Base-by-base conservation (phyloP, 73 alveolate species). In the Blepharisma stoltei region DNA sequence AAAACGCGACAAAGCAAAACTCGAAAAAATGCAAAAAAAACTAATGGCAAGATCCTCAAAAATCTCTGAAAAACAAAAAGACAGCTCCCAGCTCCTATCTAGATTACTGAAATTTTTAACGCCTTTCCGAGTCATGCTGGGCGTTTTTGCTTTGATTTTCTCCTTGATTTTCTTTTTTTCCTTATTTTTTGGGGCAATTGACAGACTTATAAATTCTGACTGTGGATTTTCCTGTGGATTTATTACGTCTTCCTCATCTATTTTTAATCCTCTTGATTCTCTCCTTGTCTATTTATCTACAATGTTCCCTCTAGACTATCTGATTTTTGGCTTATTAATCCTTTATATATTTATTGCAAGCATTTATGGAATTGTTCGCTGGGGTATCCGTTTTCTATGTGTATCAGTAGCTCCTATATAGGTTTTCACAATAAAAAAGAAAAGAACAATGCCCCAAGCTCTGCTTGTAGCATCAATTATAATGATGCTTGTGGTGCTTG, bases 161-260 rank as follows among this genome's bases (percentile, higher is more conserved):
- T 54, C 88, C 7, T 25, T 71, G 21, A 54, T 78, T 37, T 55
- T 88, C 47, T 49, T 54, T 20, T 44, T 55, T 25, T 78, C 87
- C 9, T 41, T 67, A 48, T 76, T 71, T 49, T 67, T 71, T 48
- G 81, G 78, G 0, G 69, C 77, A 45, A 32, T 88, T 7, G 83
- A 88, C 80, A 77, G 81, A 48, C 44, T 80, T 18, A 9, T 85
- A 69, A 43, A 80, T 47, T 84, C 92, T 4, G 76, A 79, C 23
- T 88, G 95, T 70, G 95, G 95, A 44, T 88, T 37, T 70, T 25
- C 21, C 0, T 88, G 95, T 41, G 95, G 95, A 32, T 88, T 77
- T 49, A 67, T 88, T 48, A 54, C 88, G 6, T 73, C 76, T 3
- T 9, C 50, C 6, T 55, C n/a, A 18, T 46, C 80, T 21, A 27